A percentile compares a stretch with the other conserved stretches of the same genome.
Conservation (phyloP, 1,284 basidiomycete genomes). For the Singerocomus inundabilis region DNA sequence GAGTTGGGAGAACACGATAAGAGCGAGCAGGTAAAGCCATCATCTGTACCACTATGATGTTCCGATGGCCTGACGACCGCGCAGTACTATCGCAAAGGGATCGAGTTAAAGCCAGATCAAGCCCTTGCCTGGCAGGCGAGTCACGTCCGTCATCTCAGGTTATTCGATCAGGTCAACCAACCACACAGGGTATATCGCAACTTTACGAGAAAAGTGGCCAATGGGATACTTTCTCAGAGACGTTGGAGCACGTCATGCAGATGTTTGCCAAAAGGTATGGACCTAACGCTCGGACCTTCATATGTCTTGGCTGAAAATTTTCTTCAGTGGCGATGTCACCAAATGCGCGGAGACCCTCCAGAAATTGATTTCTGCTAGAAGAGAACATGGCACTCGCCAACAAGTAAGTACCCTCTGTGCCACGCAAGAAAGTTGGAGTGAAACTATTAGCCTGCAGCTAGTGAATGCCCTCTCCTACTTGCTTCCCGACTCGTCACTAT, state of each 20-base stretch:
- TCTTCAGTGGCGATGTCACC: constrained; percentile 64
- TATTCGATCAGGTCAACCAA: constrained; percentile 1
- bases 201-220: constrained; percentile 64
- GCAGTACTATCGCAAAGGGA: constrained; percentile 77
- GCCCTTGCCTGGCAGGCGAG: constrained; percentile 76
- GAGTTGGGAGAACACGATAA: constrained; percentile 69
- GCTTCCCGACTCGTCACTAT: constrained; percentile 74
- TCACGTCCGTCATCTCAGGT: constrained; percentile 4
- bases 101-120: constrained; percentile 60
- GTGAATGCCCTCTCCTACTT: constrained; percentile 66
- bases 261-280: constrained; percentile 59
- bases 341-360: constrained; percentile 83
- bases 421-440: neutral
- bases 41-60: neutral
- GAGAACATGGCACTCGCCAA: constrained; percentile 56
- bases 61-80: constrained; percentile 17
- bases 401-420: constrained; percentile 45
- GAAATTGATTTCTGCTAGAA: constrained; percentile 67
- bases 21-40: constrained; percentile 75
- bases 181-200: constrained; percentile 63
- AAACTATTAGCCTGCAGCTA: constrained; percentile 45
- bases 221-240: constrained; percentile 61
- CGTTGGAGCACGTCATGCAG: constrained; percentile 52
- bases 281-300: neutral
- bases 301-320: neutral